Conservation (phyloP, 108 stramenopile species). For the Fragilaria crotonensis region DNA sequence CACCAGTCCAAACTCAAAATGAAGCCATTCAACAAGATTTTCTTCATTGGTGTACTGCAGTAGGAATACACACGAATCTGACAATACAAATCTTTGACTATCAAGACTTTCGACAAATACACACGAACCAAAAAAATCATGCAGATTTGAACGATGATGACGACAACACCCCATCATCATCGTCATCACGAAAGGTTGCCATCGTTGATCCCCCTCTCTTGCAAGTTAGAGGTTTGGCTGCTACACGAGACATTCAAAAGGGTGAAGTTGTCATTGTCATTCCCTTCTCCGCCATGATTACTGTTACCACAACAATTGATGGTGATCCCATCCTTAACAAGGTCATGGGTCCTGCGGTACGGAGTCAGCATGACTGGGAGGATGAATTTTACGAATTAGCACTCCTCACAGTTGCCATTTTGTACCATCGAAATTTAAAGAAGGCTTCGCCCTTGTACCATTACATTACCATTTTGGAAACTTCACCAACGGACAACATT, state of each 20-base stretch:
- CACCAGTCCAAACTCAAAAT: not conserved
- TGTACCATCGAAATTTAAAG: conserved; percentile 60
- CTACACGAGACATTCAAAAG: conserved; percentile 37
- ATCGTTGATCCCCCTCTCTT: conserved; percentile 26
- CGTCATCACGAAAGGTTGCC: too few species aligned
- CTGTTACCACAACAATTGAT: conserved; percentile 66
- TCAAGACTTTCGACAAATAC: conserved; percentile 43
- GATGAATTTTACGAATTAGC: conserved; percentile 57
- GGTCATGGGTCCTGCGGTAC: conserved; percentile 47
- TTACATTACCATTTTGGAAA: conserved; percentile 48
- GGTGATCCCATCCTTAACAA: conserved; percentile 54
- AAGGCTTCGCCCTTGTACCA: conserved; percentile 35
- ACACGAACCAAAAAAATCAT: conserved; percentile 25
- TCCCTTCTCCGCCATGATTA: conserved; percentile 57
- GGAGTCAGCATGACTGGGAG: conserved; percentile 56
- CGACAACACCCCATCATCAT: not conserved
- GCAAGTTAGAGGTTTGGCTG: conserved; percentile 63
- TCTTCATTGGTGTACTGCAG: not conserved
- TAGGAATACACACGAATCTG: conserved; percentile 48
- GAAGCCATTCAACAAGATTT: not conserved
- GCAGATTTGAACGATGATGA: conserved; percentile 22
- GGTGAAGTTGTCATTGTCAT: conserved; percentile 70
- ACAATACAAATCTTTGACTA: conserved; percentile 67
- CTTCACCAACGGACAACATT: conserved; percentile 32
- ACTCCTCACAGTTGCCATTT: conserved; percentile 54